Base-by-base conservation (phyloP, 2,329 filamentous ascomycete genomes). In the Fusarium nodosum region DNA sequence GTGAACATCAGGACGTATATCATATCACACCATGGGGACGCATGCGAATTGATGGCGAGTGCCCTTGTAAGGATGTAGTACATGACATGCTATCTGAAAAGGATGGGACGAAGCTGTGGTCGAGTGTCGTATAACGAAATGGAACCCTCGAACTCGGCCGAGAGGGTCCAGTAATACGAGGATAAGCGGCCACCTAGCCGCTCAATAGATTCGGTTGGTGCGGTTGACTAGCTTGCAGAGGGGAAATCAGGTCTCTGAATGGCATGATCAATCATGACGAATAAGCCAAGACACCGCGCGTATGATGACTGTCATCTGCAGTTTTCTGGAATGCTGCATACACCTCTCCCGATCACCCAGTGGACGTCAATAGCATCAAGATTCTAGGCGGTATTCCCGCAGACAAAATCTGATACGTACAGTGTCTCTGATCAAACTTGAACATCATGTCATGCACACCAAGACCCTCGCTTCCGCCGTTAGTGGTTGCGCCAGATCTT, bases 1-100 rank as follows among this genome's bases (percentile, higher is more conserved):
- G 71, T 82, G 50, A 71, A 78, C 2, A 74, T 74, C 42, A 77
- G 76, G 9, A 48, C 64, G 7, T 78, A 75, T 18, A 62, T 77
- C 41, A 76, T n/a, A 64, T 77, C 41, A 69, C 77, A 11, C 77
- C 76, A 7, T 78, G 10, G 28, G 28, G 28, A 5, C 69, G 71
- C 36, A 64, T 76, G 18, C 66, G 67, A 26, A 12, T 57, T 2
- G 68, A 75, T 36, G 50, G 45, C 22, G 53, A 67, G 10, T 60
- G 57, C 15, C 60, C 70, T 6, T 66, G 77, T 12, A 63, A 73
- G 52, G 76, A 79, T 31, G 64, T 78, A 8, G n/a, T 77, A 10
- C 68, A 72, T 22, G 74, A 71, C 4, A 74, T 77, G 66, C 61
- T 58, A 41, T 41, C 72, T 1, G 57, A 68, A 16, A 66, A 69